Evolutionary conservation across 139 green algal genomes (phyloP).

Genomic region (Tetradesmus lagerheimii): DNA sequence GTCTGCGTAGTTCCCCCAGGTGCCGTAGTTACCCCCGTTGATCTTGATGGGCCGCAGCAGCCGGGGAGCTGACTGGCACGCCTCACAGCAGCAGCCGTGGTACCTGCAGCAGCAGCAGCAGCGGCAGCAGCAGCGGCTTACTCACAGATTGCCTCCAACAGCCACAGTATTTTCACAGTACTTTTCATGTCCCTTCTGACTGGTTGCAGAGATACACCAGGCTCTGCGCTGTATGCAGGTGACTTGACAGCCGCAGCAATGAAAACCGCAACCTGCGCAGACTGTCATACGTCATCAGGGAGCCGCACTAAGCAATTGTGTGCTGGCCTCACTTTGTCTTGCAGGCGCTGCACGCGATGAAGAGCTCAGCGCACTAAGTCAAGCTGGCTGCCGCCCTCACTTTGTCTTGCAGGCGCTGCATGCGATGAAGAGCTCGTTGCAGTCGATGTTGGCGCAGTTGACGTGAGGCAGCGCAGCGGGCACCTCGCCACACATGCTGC

Average conservation of each 20-base stretch:
- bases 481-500: slow-evolving; percentile 75
- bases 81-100: slow-evolving; percentile 87
- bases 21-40: slow-evolving; percentile 64
- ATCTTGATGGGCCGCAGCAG: slow-evolving; percentile 84
- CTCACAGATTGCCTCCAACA: too few species aligned
- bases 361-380: too few species aligned
- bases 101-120: slow-evolving; percentile 28
- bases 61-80: slow-evolving; percentile 79
- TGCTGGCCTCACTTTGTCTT: not conserved
- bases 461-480: slow-evolving; percentile 84
- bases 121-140: not conserved
- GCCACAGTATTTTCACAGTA: too few species aligned
- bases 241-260: too few species aligned
- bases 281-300: too few species aligned
- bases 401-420: slow-evolving; percentile 63
- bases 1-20: slow-evolving; percentile 50
- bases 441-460: slow-evolving; percentile 95
- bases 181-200: too few species aligned
- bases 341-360: slow-evolving; percentile 80
- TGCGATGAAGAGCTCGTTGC: slow-evolving; percentile 93
- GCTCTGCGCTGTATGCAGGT: too few species aligned
- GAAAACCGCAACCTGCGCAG: too few species aligned
- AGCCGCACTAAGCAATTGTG: too few species aligned
- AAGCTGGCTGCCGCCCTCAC: slow-evolving; percentile 8
- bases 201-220: too few species aligned